Conservation (phyloP, 169 alveolate species). For the Eimeria mitis region DNA sequence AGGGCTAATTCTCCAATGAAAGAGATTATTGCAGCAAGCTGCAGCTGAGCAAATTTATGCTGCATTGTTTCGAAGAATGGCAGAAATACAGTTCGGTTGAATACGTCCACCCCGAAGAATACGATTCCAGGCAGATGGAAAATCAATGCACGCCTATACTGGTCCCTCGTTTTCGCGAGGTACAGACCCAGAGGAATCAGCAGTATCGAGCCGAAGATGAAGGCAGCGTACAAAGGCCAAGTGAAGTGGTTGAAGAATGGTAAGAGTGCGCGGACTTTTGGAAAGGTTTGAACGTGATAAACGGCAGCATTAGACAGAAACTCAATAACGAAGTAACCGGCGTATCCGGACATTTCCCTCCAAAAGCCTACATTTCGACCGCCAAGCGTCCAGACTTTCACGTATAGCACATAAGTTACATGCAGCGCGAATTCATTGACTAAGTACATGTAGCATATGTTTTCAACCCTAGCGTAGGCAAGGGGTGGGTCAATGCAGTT, state of each 20-base stretch:
- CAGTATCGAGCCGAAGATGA: slow-evolving; percentile 44
- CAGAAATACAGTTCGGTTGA: slow-evolving; percentile 75
- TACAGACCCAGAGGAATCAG: slow-evolving; percentile 44
- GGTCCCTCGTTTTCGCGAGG: slow-evolving; percentile 72
- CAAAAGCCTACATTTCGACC: slow-evolving; percentile 52
- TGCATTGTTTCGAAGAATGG: slow-evolving; percentile 79
- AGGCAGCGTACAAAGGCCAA: slow-evolving; percentile 53
- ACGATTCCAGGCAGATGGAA: slow-evolving; percentile 72
- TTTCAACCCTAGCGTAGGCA: slow-evolving; percentile 68
- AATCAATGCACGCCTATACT: slow-evolving; percentile 63
- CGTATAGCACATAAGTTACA: slow-evolving; percentile 61
- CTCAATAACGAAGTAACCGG: slow-evolving; percentile 50
- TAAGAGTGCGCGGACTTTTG: slow-evolving; percentile 37
- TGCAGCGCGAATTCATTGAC: slow-evolving; percentile 65
- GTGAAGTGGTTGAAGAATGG: slow-evolving; percentile 22
- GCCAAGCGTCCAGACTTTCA: slow-evolving; percentile 74
- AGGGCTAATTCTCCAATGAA: slow-evolving; percentile 63
- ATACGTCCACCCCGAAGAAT: slow-evolving; percentile 73
- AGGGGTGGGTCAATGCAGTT: slow-evolving; percentile 50
- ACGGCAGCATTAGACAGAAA: slow-evolving; percentile 39
- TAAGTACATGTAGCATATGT: slow-evolving; percentile 49
- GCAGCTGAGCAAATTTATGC: slow-evolving; percentile 54
- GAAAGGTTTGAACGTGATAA: slow-evolving; percentile 72
- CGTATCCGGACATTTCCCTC: slow-evolving; percentile 46
- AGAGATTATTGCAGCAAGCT: slow-evolving; percentile 21